A percentile compares a stretch with the other conserved stretches of the same genome.
Evolutionary conservation across 495 filamentous ascomycete genomes (phyloP).

Genomic region (Xylaria castorea): DNA sequence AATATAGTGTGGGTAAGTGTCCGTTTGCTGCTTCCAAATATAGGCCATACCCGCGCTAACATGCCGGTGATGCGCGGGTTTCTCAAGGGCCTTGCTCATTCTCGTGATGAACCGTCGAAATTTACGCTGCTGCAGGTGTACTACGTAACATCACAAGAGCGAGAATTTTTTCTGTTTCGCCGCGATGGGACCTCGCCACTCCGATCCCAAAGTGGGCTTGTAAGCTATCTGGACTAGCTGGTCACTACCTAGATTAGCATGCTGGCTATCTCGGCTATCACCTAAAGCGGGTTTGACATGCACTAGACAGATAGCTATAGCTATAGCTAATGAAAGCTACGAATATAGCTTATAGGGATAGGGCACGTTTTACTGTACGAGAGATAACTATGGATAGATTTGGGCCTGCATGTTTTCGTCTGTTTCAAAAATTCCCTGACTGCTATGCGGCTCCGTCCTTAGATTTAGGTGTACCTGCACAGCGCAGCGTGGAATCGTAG

Average conservation of each 20-base stretch:
- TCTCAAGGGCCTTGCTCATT: not conserved
- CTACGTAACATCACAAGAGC: slow-evolving; percentile 6
- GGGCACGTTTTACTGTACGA: not conserved
- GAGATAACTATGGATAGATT: not conserved
- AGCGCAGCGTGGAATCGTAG: too few species aligned
- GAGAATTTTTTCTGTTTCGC: not conserved
- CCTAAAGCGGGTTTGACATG: slow-evolving; percentile 1
- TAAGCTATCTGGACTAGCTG: not conserved
- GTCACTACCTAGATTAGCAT: not conserved
- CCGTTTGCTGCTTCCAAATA: not conserved
- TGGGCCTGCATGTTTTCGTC: not conserved
- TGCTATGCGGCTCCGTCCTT: not conserved
- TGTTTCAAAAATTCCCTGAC: not conserved
- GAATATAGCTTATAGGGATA: not conserved
- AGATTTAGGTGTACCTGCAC: too few species aligned
- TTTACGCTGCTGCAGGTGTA: not conserved
- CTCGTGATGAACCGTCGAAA: not conserved
- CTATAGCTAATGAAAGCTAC: not conserved
- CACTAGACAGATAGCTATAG: not conserved
- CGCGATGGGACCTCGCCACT: slow-evolving; percentile 11
- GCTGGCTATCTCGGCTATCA: not conserved
- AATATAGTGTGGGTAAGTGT: not conserved
- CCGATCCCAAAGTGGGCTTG: not conserved
- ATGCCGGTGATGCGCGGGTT: not conserved
- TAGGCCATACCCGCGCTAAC: not conserved